Evolutionary conservation across 169 alveolate genomes (phyloP), one percentile per base, ranked within the genome.

Genomic region (Eimeria praecox): DNA sequence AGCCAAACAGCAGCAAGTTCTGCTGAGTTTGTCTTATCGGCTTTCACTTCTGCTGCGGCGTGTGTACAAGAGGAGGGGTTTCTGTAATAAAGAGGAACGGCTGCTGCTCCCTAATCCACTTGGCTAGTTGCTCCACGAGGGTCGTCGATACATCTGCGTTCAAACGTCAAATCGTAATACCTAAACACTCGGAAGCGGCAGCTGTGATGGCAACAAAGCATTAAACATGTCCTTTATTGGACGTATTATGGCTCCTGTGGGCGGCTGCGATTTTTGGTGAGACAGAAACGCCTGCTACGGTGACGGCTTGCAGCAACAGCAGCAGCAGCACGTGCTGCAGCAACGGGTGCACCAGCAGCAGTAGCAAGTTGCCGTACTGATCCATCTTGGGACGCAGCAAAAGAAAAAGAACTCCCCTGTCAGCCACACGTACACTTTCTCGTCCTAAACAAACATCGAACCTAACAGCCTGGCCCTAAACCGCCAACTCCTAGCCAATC

Each of bases 381-480:
- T 95, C 96, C 96, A 95, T 85, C 94, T 14, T 30, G 96, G 96
- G 56, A 88, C 93, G 69, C 94, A 86, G 80, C 83, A 44, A 49
- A 86, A 95, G 71, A 95, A 71, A 56, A 86, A 94, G 90, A 87
- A 95, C 30, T 95, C 96, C 52, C 44, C 54, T 49, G 95, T 88
- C 64, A 69, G 89, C 96, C 96, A 95, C 49, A 95, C 94, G 87
- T 87, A 95, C 46, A 80, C 95, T 49, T 56, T 69, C 40, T 95
- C 95, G 46, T 85, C 80, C 96, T 95, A 83, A 46, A 33, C 82
- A 8, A 38, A 42, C 56, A 78, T 42, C 42, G 30, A 54, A 49
- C 73, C 22, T 64, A 5, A 62, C 49, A 20, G 91, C 91, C 49
- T 4, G 30, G 33, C 52, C 30, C 20, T 40, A 73, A 20, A 4